These are phyloP conservation scores for Verticillium nonalfalfae DNA, from an alignment of 2,329 filamentous ascomycete genomes.

Conservation along the genomic window DNA sequence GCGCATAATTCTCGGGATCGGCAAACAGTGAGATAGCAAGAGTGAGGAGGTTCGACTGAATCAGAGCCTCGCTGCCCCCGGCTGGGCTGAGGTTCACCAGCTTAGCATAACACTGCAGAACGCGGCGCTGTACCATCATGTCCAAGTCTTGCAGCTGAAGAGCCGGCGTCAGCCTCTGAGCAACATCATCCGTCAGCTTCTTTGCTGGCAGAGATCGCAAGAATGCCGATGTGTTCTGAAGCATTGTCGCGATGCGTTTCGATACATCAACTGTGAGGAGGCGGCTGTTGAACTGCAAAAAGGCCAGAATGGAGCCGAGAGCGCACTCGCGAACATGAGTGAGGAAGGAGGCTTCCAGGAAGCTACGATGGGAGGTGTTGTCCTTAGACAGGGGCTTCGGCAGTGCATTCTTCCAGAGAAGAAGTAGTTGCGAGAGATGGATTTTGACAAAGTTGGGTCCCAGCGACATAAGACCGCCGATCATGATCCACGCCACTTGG, in stretches of 20 bases:
- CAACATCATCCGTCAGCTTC: slow-evolving; percentile 80
- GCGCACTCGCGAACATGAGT: slow-evolving; percentile 94
- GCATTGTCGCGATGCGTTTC: slow-evolving; percentile 85
- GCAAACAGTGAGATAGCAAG: slow-evolving; percentile 88
- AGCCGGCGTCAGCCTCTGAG: slow-evolving; percentile 75
- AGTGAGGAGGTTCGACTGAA: slow-evolving; percentile 87
- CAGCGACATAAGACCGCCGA: slow-evolving; percentile 92
- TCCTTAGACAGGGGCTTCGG: slow-evolving; percentile 93
- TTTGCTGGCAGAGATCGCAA: slow-evolving; percentile 77
- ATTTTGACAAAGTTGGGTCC: slow-evolving; percentile 99
- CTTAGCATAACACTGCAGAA: slow-evolving; percentile 91
- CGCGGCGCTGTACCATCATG: slow-evolving; percentile 85
- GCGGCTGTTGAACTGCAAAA: slow-evolving; percentile 88
- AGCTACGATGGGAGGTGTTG: slow-evolving; percentile 74
- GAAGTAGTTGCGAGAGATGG: slow-evolving; percentile 84
- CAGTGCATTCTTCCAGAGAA: slow-evolving; percentile 95
- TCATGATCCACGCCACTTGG: slow-evolving; percentile 95
- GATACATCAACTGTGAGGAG: slow-evolving; percentile 91
- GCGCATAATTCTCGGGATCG: slow-evolving; percentile 81
- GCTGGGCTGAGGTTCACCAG: slow-evolving; percentile 82
- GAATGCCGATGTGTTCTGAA: slow-evolving; percentile 90
- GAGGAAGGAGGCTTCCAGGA: slow-evolving; percentile 86
- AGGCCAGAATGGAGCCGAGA: slow-evolving; percentile 82
- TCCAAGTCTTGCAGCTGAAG: slow-evolving; percentile 86
- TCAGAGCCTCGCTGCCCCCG: slow-evolving; percentile 75